Percentiles rank a stretch among this genome's conserved stretches.
These are phyloP conservation scores for Zasmidium citrigriseum DNA, from an alignment of 2,329 filamentous ascomycete species.

Conservation along the genomic window DNA sequence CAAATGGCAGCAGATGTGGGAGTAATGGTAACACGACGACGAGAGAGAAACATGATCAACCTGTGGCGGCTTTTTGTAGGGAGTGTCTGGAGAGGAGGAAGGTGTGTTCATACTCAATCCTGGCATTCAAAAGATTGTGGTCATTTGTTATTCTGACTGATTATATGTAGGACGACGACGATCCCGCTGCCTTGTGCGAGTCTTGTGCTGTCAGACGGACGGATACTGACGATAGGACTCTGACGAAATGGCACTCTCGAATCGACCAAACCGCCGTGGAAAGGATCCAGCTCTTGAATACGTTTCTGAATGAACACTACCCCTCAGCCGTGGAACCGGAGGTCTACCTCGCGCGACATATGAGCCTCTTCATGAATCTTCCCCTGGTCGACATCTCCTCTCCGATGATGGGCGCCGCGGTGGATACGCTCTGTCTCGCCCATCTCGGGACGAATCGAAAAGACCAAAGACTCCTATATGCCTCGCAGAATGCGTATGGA, in stretches of 20 bases:
- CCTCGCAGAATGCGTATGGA: slow-evolving; percentile 15
- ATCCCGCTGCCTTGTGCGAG: not conserved
- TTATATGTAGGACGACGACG: not conserved
- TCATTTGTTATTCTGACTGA: no score
- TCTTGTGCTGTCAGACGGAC: not conserved
- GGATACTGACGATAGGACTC: not conserved
- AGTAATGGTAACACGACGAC: no score
- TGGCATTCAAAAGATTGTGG: no score
- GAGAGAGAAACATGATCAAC: not conserved
- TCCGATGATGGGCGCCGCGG: slow-evolving; percentile 14
- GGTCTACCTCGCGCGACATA: slow-evolving; percentile 12
- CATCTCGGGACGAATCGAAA: slow-evolving; percentile 9
- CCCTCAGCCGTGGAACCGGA: slow-evolving; percentile 10
- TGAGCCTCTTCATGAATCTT: slow-evolving; percentile 12
- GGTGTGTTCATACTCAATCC: not conserved
- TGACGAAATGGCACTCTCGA: not conserved
- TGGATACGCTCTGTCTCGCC: slow-evolving; percentile 16
- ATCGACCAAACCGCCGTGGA: slow-evolving; percentile 6
- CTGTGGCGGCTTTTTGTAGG: not conserved
- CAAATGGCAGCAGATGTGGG: not conserved
- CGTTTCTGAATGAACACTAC: slow-evolving; percentile 10
- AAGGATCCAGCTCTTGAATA: slow-evolving; percentile 8
- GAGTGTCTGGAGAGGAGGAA: not conserved
- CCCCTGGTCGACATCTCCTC: slow-evolving; percentile 14
- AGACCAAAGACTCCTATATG: slow-evolving; percentile 11